Conservation (phyloP, 192 early-diverging fungal species). For the Coemansia sp. region DNA sequence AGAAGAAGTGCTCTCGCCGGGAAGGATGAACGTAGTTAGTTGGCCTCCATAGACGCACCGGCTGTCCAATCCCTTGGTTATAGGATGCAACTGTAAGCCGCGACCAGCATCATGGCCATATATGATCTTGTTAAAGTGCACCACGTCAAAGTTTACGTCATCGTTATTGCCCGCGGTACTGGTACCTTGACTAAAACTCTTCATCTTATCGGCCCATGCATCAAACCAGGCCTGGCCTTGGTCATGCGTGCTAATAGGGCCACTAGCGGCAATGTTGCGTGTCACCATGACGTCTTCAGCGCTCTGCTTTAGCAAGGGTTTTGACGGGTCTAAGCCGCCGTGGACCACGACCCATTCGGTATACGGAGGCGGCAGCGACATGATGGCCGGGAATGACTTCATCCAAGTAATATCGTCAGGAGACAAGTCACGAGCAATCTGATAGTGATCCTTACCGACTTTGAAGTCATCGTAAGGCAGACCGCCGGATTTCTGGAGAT, state of each 20-base stretch:
- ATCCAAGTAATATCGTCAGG: slow-evolving; percentile 56
- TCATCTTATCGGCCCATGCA: slow-evolving; percentile 50
- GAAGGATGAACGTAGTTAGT: slow-evolving; percentile 61
- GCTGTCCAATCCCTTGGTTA: slow-evolving; percentile 66
- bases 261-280: slow-evolving; percentile 37
- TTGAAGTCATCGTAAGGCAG: slow-evolving; percentile 28
- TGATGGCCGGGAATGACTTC: slow-evolving; percentile 56
- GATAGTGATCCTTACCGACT: slow-evolving; percentile 26
- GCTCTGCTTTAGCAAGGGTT: slow-evolving; percentile 53
- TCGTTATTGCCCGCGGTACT: neutral
- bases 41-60: slow-evolving; percentile 69
- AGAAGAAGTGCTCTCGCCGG: slow-evolving; percentile 25
- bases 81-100: slow-evolving; percentile 55
- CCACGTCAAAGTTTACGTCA: slow-evolving; percentile 18
- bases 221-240: slow-evolving; percentile 38
- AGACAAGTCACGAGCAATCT: slow-evolving; percentile 45
- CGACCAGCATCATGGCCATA: slow-evolving; percentile 74
- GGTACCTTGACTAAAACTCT: slow-evolving; percentile 19
- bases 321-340: slow-evolving; percentile 61
- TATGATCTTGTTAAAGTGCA: slow-evolving; percentile 47
- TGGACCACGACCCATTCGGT: slow-evolving; percentile 65
- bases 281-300: slow-evolving; percentile 64
- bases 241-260: slow-evolving; percentile 14
- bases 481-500: slow-evolving; percentile 6
- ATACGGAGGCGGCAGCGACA: slow-evolving; percentile 47